Evolutionary conservation across 306 rosid species (phyloP), one percentile per base, ranked within the genome.

Genomic region (Crotalaria pallida): DNA sequence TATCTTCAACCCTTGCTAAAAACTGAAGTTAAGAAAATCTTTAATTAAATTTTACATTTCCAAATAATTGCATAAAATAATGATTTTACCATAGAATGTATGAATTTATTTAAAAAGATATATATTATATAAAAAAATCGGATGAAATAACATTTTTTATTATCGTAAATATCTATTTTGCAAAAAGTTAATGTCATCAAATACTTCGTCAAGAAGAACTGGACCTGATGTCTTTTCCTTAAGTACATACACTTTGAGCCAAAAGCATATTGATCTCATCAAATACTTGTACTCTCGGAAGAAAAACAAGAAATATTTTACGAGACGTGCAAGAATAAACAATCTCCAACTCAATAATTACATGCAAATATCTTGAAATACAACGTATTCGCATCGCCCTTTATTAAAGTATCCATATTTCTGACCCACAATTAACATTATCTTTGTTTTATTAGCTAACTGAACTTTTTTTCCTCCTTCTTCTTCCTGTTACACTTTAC

Each of bases 311-410:
- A 29, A 29, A 3, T 29, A 51, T 57, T 62, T 77, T 70, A 70
- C 64, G 70, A 77, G 81, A 24, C 81, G 67, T 77, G 77, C 81
- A 63, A 70, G 81, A 43, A 62, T 77, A 55, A 63, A 71, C 66
- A 41, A 52, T 34, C 67, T 58, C 22, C 58, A 58, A 12, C 47
- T 44, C 74, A 34, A 75, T 69, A 70, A 77, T 77, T 61, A 51
- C 52, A 69, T n/a, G 64, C 16, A 1, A 11, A 43, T 45, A 13
- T 69, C 52, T 76, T 60, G 66, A 45, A 51, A 6, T 52, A 27
- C 40, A 34, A 69, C 48, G 76, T 51, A 51, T 40, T 23, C 45
- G 57, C 80, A 16, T 38, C 58, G 41, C 10, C 76, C 15, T 68
- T 13, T 34, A 36, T 22, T 67, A 55, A 29, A 59, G 56, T 29